phyloP scores from a whole-genome alignment of 306 rosid species.

The Leucaena leucocephala region DNA sequence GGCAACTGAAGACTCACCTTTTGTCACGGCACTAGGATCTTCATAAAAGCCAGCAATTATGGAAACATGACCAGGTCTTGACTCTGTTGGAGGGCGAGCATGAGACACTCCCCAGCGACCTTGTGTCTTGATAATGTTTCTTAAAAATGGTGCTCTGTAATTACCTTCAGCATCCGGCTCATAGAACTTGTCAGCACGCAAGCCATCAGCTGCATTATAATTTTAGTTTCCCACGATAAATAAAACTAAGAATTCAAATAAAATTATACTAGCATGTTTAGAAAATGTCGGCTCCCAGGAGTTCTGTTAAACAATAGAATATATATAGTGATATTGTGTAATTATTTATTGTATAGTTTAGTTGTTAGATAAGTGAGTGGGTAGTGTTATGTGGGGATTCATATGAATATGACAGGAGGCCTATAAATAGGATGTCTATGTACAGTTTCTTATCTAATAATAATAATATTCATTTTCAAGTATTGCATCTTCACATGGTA shows the following conservation, averaged over 20 bases:
- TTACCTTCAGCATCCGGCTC: slow-evolving; percentile 75
- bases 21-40: slow-evolving; percentile 93
- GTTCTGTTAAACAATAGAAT: too few species aligned
- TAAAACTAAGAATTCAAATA: not conserved
- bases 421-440: too few species aligned
- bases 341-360: too few species aligned
- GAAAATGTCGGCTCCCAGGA: not conserved
- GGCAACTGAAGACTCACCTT: slow-evolving; percentile 52
- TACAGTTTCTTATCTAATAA: too few species aligned
- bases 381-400: too few species aligned
- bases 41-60: slow-evolving; percentile 91
- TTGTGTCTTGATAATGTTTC: slow-evolving; percentile 61
- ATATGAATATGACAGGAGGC: too few species aligned
- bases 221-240: slow-evolving; percentile 15
- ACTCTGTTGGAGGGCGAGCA: slow-evolving; percentile 96
- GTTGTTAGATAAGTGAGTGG: too few species aligned
- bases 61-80: slow-evolving; percentile 90
- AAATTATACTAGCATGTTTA: not conserved
- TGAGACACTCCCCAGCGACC: slow-evolving; percentile 99
- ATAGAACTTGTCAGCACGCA: slow-evolving; percentile 89
- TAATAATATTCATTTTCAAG: too few species aligned
- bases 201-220: slow-evolving; percentile 73
- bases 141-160: slow-evolving; percentile 76
- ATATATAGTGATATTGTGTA: too few species aligned
- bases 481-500: too few species aligned